A percentile compares a stretch with the other conserved stretches of the same genome.
Conservation (phyloP, 441 rosid species). For the Euphorbia schlechtendalii region DNA sequence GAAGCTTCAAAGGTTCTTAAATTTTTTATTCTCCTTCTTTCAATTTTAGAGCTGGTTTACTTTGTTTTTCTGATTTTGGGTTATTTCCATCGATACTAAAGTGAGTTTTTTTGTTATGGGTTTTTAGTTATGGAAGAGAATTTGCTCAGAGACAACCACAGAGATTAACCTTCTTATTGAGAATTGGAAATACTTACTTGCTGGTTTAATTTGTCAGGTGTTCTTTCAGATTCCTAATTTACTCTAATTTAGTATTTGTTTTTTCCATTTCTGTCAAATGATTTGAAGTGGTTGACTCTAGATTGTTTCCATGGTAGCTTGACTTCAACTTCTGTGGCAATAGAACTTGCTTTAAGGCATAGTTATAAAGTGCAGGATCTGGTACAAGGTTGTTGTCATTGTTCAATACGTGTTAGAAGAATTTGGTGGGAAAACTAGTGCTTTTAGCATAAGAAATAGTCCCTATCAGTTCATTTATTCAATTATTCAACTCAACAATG, state of each 20-base stretch:
- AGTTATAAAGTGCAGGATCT: constrained; percentile 24
- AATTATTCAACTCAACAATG: background rate
- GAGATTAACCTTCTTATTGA: constrained; percentile 81
- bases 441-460: constrained; percentile 32
- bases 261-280: background rate
- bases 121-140: constrained; percentile 83
- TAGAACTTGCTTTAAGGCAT: constrained; percentile 13
- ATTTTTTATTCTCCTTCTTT: background rate
- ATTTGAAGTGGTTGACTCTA: background rate
- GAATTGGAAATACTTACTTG: constrained; percentile 88
- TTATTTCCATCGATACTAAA: background rate
- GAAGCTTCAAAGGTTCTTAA: constrained; percentile 87
- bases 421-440: constrained; percentile 21
- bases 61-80: background rate
- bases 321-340: constrained; percentile 4
- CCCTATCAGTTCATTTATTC: constrained; percentile 15
- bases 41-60: background rate
- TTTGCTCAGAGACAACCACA: constrained; percentile 67
- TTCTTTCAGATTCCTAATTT: background rate
- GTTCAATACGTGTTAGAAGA: constrained; percentile 26
- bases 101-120: background rate
- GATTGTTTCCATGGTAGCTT: background rate
- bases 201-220: constrained; percentile 78
- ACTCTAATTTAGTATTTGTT: background rate
- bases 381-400: constrained; percentile 36